Percentiles rank a stretch among this genome's conserved stretches.
phyloP scores from a whole-genome alignment of 139 green algal species.

The Chlorella sp. region DNA sequence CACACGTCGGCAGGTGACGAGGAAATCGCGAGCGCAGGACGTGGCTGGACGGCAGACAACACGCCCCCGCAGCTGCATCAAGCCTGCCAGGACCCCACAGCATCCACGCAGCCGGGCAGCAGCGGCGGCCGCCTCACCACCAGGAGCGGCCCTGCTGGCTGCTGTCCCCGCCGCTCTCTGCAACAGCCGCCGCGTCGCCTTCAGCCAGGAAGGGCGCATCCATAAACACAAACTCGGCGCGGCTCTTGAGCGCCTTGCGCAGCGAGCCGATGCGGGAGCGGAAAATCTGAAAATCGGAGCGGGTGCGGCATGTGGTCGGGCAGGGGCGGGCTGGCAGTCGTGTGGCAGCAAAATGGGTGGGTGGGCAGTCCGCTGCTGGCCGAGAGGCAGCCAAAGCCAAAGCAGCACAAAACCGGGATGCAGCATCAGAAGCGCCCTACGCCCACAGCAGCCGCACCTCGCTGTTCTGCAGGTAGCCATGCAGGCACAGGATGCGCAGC shows the following conservation, averaged over 20 bases:
- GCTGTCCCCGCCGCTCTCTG: background rate
- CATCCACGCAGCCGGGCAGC: background rate
- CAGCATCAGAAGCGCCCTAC: too few species aligned
- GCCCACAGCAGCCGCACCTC: too few species aligned
- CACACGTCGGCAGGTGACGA: too few species aligned
- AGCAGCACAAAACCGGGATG: too few species aligned
- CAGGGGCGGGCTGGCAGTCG: too few species aligned
- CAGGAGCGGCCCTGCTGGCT: constrained; percentile 8
- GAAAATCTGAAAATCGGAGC: constrained; percentile 75
- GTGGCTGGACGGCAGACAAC: too few species aligned
- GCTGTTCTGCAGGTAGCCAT: constrained; percentile 78
- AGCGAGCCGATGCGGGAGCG: constrained; percentile 60
- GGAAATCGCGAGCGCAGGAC: too few species aligned
- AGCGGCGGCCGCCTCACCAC: background rate
- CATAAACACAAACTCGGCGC: constrained; percentile 73
- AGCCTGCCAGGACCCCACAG: background rate
- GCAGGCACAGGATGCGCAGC: constrained; percentile 75
- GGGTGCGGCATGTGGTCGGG: too few species aligned
- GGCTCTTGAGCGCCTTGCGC: constrained; percentile 74
- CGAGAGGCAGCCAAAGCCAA: too few species aligned
- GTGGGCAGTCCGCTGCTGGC: background rate
- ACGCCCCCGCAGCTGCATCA: too few species aligned
- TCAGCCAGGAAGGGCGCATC: constrained; percentile 60
- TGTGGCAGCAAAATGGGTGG: background rate
- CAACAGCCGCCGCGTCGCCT: background rate